Percentiles rank a stretch among this genome's conserved stretches.
Conservation (phyloP, 345 rosid species). For the Dipteronia dyeriana region DNA sequence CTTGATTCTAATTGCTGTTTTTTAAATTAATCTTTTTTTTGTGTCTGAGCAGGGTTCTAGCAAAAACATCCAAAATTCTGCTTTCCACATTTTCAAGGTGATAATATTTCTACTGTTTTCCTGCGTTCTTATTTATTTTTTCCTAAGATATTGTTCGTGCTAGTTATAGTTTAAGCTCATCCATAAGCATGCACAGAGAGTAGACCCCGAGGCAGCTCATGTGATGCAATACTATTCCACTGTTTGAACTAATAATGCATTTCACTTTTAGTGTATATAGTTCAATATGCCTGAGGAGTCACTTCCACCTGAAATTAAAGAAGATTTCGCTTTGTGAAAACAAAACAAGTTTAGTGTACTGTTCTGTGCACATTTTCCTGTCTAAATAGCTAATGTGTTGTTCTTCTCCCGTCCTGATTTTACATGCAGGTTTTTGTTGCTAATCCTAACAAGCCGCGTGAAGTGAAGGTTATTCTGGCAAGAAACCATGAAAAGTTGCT, state of each 20-base stretch:
- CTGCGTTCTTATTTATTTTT: not conserved
- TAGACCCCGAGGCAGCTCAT: not conserved
- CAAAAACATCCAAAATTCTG: conserved; percentile 86
- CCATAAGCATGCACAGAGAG: not conserved
- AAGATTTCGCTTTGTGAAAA: not conserved
- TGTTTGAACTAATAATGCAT: not conserved
- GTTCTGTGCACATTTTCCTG: not conserved
- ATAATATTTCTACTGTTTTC: not conserved
- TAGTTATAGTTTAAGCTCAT: conserved; percentile 2
- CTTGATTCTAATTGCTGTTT: conserved; percentile 1
- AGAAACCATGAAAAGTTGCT: conserved; percentile 78
- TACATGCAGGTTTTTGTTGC: conserved; percentile 83
- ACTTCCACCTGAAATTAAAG: not conserved
- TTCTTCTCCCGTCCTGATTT: not conserved
- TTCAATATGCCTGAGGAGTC: not conserved
- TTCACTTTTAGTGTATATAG: not conserved
- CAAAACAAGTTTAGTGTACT: not conserved
- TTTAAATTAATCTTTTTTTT: not conserved
- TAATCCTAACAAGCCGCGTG: conserved; percentile 93
- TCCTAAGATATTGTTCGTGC: not conserved
- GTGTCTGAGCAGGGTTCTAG: conserved; percentile 73
- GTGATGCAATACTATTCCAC: not conserved
- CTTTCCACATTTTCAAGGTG: conserved; percentile 98
- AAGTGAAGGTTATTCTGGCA: conserved; percentile 79
- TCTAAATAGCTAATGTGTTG: not conserved